These are phyloP conservation scores for Plantago elongata DNA, from an alignment of 257 asterid species.

Conservation along the genomic window DNA sequence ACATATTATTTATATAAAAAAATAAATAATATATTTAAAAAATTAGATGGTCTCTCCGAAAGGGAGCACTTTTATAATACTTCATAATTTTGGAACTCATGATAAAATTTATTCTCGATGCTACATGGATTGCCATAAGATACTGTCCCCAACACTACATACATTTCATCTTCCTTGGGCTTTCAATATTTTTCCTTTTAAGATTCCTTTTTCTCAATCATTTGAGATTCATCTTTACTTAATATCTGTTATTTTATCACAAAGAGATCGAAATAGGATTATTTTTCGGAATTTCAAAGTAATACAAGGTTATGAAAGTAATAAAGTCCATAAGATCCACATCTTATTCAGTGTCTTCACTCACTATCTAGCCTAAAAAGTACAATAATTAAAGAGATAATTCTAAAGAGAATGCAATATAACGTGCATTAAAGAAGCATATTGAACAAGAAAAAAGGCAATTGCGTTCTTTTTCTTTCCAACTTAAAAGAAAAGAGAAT, in stretches of 20 bases:
- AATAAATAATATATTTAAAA: no score
- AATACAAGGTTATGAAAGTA: conserved; percentile 4
- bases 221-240: background rate
- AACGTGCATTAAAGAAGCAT: conserved; percentile 25
- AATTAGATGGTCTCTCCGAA: no score
- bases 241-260: no score
- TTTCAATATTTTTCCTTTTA: conserved; percentile 4
- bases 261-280: background rate
- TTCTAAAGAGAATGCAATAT: conserved; percentile 7
- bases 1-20: no score
- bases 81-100: no score
- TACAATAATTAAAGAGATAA: conserved; percentile 5
- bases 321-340: conserved; percentile 13
- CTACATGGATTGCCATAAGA: no score
- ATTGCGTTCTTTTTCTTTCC: conserved; percentile 12
- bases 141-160: no score
- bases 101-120: no score
- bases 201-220: background rate
- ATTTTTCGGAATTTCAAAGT: conserved; percentile 3
- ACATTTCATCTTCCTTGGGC: no score
- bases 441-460: conserved; percentile 31
- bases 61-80: no score
- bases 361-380: conserved; percentile 18
- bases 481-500: conserved; percentile 1
- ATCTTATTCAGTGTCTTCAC: conserved; percentile 21